phyloP scores from a whole-genome alignment of 495 filamentous ascomycete species.

The Hypoxylon cercidicola region DNA sequence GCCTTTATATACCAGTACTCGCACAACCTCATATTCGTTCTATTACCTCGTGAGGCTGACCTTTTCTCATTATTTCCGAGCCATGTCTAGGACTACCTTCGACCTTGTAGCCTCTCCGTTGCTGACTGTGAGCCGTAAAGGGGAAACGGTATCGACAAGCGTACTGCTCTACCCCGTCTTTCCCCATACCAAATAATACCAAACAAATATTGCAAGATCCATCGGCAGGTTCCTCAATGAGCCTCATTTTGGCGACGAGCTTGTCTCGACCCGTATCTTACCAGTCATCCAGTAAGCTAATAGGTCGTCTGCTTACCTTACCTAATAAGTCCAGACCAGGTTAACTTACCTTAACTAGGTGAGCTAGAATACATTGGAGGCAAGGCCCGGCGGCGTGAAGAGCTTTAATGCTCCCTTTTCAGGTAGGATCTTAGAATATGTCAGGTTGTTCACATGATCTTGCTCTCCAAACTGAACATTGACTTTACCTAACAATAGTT shows the following conservation, averaged over 20 bases:
- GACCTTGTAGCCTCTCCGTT: not conserved
- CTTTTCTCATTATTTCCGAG: not conserved
- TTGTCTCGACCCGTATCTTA: not conserved
- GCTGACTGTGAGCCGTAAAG: not conserved
- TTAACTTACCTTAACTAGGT: too few relatives aligned
- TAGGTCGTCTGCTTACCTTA: slow-evolving; percentile 19
- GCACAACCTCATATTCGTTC: not conserved
- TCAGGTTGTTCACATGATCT: too few relatives aligned
- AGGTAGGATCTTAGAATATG: too few relatives aligned
- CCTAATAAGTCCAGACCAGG: not conserved
- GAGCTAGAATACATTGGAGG: not conserved
- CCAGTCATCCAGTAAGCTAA: not conserved
- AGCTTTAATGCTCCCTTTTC: not conserved
- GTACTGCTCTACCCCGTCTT: not conserved
- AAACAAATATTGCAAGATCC: not conserved
- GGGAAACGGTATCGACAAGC: not conserved
- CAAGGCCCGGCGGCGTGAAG: not conserved
- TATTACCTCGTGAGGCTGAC: not conserved
- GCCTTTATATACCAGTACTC: not conserved
- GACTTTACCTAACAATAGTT: too few relatives aligned
- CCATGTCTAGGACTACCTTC: not conserved
- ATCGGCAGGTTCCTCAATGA: not conserved
- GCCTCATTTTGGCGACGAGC: not conserved
- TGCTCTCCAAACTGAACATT: too few relatives aligned
- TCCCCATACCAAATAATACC: too few relatives aligned